Evolutionary conservation across 129 eudicot species (phyloP).

Genomic region (Chrysanthemum seticuspe): DNA sequence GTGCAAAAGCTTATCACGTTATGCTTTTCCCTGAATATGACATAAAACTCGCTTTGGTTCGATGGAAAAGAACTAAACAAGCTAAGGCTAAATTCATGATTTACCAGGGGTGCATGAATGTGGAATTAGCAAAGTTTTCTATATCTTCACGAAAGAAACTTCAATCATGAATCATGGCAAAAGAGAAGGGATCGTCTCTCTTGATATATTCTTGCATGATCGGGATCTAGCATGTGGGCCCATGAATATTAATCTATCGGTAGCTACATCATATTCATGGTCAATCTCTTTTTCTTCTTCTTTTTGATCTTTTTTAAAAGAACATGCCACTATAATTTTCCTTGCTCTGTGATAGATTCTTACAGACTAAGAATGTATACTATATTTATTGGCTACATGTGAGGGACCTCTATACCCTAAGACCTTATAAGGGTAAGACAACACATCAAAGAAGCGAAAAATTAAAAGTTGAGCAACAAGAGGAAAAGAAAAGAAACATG

Average conservation of each 20-base stretch:
- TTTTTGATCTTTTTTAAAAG: slow-evolving; percentile 25
- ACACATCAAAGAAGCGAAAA: slow-evolving; percentile 26
- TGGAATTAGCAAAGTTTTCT: not conserved
- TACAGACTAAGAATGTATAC: slow-evolving; percentile 26
- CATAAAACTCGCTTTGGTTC: slow-evolving; percentile 28
- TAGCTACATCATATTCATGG: slow-evolving; percentile 22
- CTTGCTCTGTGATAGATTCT: slow-evolving; percentile 26
- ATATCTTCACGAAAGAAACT: slow-evolving; percentile 16
- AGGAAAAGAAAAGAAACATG: slow-evolving; percentile 30
- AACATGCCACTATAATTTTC: slow-evolving; percentile 21
- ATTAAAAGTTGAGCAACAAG: slow-evolving; percentile 24
- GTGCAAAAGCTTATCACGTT: slow-evolving; percentile 31
- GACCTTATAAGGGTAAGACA: slow-evolving; percentile 32
- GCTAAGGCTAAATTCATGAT: slow-evolving; percentile 1
- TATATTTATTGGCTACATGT: slow-evolving; percentile 42
- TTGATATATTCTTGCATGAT: slow-evolving; percentile 14
- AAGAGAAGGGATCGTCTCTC: too few relatives aligned
- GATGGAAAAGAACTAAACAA: slow-evolving; percentile 14
- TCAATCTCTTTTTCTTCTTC: slow-evolving; percentile 19
- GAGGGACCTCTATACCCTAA: slow-evolving; percentile 36
- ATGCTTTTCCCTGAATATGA: slow-evolving; percentile 31
- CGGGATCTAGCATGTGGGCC: slow-evolving; percentile 31
- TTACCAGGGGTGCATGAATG: slow-evolving; percentile 3
- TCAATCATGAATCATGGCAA: slow-evolving; percentile 10
- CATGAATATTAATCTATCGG: slow-evolving; percentile 18